These are phyloP conservation scores for Apiotrichum brassicae DNA, from an alignment of 1,284 basidiomycete genomes.

Conservation along the genomic window DNA sequence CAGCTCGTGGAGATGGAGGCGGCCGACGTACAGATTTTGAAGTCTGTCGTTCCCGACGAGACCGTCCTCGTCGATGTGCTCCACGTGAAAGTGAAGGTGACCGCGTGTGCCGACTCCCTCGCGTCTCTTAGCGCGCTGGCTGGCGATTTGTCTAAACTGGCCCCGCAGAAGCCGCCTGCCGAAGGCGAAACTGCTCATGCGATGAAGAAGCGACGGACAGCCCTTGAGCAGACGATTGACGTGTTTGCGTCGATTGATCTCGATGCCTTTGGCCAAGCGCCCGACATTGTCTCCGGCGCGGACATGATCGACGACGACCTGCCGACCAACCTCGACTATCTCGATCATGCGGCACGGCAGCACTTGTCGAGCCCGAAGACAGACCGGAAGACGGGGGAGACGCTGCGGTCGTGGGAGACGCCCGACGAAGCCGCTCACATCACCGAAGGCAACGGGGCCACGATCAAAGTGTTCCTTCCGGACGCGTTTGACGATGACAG, in stretches of 20 bases:
- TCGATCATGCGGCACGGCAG: constrained; percentile 58
- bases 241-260: constrained; percentile 72
- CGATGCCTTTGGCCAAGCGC: constrained; percentile 64
- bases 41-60: constrained; percentile 21
- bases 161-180: constrained; percentile 17
- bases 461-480: constrained; percentile 66
- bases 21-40: constrained; percentile 48
- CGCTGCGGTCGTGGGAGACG: constrained; percentile 37
- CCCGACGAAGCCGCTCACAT: constrained; percentile 60
- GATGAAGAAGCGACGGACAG: constrained; percentile 4
- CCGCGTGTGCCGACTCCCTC: constrained; percentile 48
- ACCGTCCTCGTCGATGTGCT: constrained; percentile 30
- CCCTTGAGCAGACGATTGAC: constrained; percentile 34
- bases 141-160: constrained; percentile 35
- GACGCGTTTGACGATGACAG: constrained; percentile 57
- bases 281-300: constrained; percentile 59
- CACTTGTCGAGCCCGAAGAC: constrained; percentile 49
- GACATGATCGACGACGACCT: constrained; percentile 90
- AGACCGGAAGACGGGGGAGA: constrained; percentile 57
- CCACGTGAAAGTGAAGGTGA: constrained; percentile 26
- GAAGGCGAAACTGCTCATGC: background rate
- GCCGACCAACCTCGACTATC: constrained; percentile 78
- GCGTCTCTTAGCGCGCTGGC: constrained; percentile 34
- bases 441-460: constrained; percentile 86
- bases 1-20: constrained; percentile 57